Percentiles rank a stretch among this genome's conserved stretches.
phyloP scores from a whole-genome alignment of 768 basidiomycete species.

The Sarcodon aspratus region DNA sequence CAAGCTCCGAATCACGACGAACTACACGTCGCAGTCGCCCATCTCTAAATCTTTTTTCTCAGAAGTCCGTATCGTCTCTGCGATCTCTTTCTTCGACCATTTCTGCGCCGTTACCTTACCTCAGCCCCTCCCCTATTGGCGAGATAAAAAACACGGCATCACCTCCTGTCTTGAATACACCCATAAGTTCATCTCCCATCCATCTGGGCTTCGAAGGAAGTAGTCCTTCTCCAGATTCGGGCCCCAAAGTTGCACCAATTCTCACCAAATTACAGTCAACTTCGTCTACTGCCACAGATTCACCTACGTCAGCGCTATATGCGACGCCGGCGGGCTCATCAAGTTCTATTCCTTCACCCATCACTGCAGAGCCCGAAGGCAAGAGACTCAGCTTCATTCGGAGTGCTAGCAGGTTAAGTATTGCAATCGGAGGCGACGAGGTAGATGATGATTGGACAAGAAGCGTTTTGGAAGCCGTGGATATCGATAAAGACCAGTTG shows the following conservation, averaged over 20 bases:
- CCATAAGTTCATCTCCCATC: slow-evolving; percentile 17
- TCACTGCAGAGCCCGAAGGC: no score
- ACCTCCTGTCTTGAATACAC: slow-evolving; percentile 14
- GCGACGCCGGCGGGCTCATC: slow-evolving; percentile 5
- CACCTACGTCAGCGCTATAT: slow-evolving; percentile 14
- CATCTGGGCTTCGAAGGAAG: slow-evolving; percentile 9
- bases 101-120: not conserved
- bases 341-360: not conserved
- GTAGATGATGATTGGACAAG: not conserved
- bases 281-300: slow-evolving; percentile 8
- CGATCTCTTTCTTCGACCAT: slow-evolving; percentile 12
- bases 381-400: not conserved
- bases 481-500: not conserved
- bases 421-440: not conserved
- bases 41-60: slow-evolving; percentile 59
- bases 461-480: not conserved
- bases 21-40: slow-evolving; percentile 46
- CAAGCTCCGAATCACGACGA: slow-evolving; percentile 19
- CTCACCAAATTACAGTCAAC: slow-evolving; percentile 2
- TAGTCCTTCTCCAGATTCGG: slow-evolving; percentile 1
- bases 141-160: slow-evolving; percentile 2
- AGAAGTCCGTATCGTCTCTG: slow-evolving; percentile 43
- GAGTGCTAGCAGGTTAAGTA: not conserved
- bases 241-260: slow-evolving; percentile 3
- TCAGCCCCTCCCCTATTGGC: slow-evolving; percentile 1